Conservation (phyloP, 2,329 filamentous ascomycete genomes). For the Pseudocercospora cruenta region DNA sequence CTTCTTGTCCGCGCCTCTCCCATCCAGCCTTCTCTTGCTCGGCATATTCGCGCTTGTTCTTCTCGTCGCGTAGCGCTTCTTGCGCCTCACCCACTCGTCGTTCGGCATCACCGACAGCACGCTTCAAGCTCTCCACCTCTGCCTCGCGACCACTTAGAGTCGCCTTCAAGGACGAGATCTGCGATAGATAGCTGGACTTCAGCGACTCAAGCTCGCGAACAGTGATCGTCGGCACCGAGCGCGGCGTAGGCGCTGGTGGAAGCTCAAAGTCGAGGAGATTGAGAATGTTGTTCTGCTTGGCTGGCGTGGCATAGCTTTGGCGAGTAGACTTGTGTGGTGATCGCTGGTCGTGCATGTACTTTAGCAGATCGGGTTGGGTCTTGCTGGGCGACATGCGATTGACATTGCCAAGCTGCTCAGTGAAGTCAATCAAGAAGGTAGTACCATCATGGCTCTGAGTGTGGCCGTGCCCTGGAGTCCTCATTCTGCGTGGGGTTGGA, state of each 20-base stretch:
- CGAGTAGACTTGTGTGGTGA: constrained; percentile 45
- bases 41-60: constrained; percentile 69
- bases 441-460: constrained; percentile 63
- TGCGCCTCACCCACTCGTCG: constrained; percentile 84
- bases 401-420: constrained; percentile 70
- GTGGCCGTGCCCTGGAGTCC: constrained; percentile 43
- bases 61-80: constrained; percentile 80
- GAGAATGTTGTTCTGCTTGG: constrained; percentile 56
- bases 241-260: constrained; percentile 87
- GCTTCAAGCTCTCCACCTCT: constrained; percentile 83
- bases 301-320: constrained; percentile 45
- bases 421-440: constrained; percentile 83
- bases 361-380: constrained; percentile 53
- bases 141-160: constrained; percentile 91
- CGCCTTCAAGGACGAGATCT: constrained; percentile 92
- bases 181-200: constrained; percentile 86
- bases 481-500: constrained; percentile 58
- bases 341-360: constrained; percentile 46
- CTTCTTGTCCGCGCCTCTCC: constrained; percentile 83
- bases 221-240: constrained; percentile 87
- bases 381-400: constrained; percentile 58
- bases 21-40: constrained; percentile 77
- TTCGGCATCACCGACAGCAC: constrained; percentile 86
- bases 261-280: constrained; percentile 89
- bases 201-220: constrained; percentile 89